Evolutionary conservation across 306 rosid species (phyloP), one percentile per base, ranked within the genome.

Genomic region (Corylus avellana): DNA sequence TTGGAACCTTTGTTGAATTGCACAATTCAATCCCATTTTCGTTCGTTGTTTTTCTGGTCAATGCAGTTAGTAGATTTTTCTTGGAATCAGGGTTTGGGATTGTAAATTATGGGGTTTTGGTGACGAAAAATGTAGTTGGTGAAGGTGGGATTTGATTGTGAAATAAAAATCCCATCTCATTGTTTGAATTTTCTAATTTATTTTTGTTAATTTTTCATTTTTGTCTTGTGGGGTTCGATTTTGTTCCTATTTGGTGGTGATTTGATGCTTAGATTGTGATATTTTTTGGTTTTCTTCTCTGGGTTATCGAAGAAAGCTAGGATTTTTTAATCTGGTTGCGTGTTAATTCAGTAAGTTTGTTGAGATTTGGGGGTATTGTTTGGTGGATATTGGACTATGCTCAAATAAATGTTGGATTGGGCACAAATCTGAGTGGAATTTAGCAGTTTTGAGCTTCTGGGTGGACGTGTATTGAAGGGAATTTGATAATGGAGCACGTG

Each of bases 401-500:
- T 76, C 79, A 58, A 75, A 47, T 84, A 81, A 62, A 73, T 78
- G 72, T 55, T 82, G 86, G 85, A 74, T 86, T 91, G 81, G 84
- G 75, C 73, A 74, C 57, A 80, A 80, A 86, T 86, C 81, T 77
- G 83, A 69, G 85, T 73, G 73, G 79, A 73, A 50, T 75, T 55
- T 76, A 76, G 73, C 80, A 73, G 5, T 56, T 73, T 75, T 20
- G 57, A 76, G 89, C 75, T 81, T 54, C 70, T 84, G 81, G 83
- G 49, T 81, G 75, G 74, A 75, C 87, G 54, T 80, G 39, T 66
- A 25, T 77, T 80, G 88, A 77, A 86, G 84, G 75, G 73, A 58
- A 83, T 87, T 77, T 81, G 80, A 88, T 82, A 76, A 96, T 96
- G 99, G 99, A 96, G 76, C 98, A 89, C 85, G 97, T 91, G 83